Base-by-base conservation (phyloP, 495 filamentous ascomycete genomes). In the Aspergillus carlsbadensis region DNA sequence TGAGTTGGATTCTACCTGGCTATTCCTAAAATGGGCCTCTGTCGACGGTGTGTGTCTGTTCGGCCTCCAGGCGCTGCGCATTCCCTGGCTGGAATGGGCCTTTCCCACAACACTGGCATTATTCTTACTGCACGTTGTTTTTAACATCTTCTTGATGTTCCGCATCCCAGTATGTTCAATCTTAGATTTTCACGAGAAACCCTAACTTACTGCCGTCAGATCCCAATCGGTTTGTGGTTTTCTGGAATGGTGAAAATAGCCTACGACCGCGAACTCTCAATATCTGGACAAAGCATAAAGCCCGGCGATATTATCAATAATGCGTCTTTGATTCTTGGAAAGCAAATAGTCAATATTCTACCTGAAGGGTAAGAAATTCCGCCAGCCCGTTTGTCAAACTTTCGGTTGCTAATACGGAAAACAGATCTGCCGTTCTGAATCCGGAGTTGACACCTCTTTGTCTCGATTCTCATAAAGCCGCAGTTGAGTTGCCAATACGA, bases 51-150 rank as follows among this genome's bases (percentile, higher is more conserved):
- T 87, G 26, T 96, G 92, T 70, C 79, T 96, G 52, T 97, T 92
- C 66, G 86, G 87, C 5, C 66, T 97, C 18, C 93, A 95, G 29
- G 81, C 84, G 39, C 65, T 98, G 57, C 84, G 87, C 65, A 96
- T 98, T 77, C 94, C 94, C 54, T 97, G 94, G 94, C 79, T 98
- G 36, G 89, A 97, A 78, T 90, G 92, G 79, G 87, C 87, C 2
- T 84, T 88, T 54, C 76, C 84, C 13, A 87, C 86, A 1, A 87
- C 87, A 11, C 73, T 85, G 24, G 70, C 76, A 1, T 65, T 88
- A 14, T 92, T 91, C 64, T 61, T 89, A 10, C 44, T 79, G 2
- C 90, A 96, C 67, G 78, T 86, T 1, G 63, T 88, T 8, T 69
- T 88, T 18, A 90, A 96, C 74, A 84, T 83, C 56, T 83, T 95